A percentile compares a stretch with the other conserved stretches of the same genome.
Evolutionary conservation across 768 basidiomycete species (phyloP).

Genomic region (Boletus huronensis): DNA sequence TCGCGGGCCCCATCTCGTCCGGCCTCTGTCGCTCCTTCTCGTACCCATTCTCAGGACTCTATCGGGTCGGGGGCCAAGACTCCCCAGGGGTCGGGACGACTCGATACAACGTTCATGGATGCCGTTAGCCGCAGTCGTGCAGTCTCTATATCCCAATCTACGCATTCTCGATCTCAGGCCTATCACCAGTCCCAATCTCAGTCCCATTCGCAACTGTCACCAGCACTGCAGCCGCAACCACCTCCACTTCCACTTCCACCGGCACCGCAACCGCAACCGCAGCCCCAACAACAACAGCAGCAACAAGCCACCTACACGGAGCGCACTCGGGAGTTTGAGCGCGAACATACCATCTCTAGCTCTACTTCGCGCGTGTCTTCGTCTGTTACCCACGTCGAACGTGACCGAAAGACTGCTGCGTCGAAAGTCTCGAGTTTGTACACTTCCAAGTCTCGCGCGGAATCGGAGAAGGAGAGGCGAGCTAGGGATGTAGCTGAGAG

Average conservation of each 20-base stretch:
- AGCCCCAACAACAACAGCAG: neutral
- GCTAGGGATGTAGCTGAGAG: slow-evolving; percentile 19
- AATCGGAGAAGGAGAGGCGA: slow-evolving; percentile 25
- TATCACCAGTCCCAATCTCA: slow-evolving; percentile 13
- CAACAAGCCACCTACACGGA: slow-evolving; percentile 23
- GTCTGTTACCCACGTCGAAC: slow-evolving; percentile 19
- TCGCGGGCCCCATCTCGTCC: slow-evolving; percentile 40
- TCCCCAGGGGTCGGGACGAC: slow-evolving; percentile 29
- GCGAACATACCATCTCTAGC: slow-evolving; percentile 23
- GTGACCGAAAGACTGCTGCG: slow-evolving; percentile 26
- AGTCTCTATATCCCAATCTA: slow-evolving; percentile 20
- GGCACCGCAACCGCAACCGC: neutral
- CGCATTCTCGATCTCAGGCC: slow-evolving; percentile 14
- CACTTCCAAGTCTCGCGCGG: slow-evolving; percentile 11
- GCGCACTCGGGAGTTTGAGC: slow-evolving; percentile 24
- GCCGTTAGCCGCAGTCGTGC: slow-evolving; percentile 26
- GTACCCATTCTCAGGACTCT: slow-evolving; percentile 50
- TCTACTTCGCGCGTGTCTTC: slow-evolving; percentile 27
- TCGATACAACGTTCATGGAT: slow-evolving; percentile 29
- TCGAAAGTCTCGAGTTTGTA: slow-evolving; percentile 37
- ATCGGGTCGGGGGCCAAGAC: slow-evolving; percentile 30
- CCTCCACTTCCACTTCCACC: neutral
- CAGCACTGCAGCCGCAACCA: neutral
- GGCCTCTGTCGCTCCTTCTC: slow-evolving; percentile 49
- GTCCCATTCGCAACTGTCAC: neutral